Percentiles rank a stretch among this genome's conserved stretches.
Conservation (phyloP, 192 early-diverging fungal species). For the Coemansia sp. region DNA sequence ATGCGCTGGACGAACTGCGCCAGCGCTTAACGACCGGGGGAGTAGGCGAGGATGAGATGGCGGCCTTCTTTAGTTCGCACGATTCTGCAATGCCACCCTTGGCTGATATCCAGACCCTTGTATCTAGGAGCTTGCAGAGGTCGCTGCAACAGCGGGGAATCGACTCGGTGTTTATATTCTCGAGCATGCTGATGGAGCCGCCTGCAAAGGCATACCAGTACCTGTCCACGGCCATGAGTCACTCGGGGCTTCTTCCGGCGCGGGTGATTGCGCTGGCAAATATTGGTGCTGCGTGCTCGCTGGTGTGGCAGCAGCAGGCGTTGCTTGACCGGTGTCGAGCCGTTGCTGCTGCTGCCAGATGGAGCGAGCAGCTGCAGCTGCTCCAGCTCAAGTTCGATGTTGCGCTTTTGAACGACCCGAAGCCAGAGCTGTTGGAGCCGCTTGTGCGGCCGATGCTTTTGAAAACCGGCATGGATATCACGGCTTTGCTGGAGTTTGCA, state of each 20-base stretch:
- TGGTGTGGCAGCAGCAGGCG: slow-evolving; percentile 66
- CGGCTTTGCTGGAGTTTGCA: slow-evolving; percentile 66
- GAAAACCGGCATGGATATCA: slow-evolving; percentile 62
- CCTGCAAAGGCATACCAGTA: slow-evolving; percentile 34
- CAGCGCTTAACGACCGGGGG: slow-evolving; percentile 34
- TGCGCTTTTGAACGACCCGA: slow-evolving; percentile 51
- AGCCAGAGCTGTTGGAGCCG: slow-evolving; percentile 54
- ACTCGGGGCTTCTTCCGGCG: slow-evolving; percentile 35
- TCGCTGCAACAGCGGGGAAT: slow-evolving; percentile 46
- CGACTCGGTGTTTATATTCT: slow-evolving; percentile 40
- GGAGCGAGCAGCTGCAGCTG: slow-evolving; percentile 67
- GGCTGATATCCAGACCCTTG: slow-evolving; percentile 12
- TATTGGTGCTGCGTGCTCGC: slow-evolving; percentile 60
- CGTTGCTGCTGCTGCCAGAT: slow-evolving; percentile 62
- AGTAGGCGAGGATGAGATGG: slow-evolving; percentile 24
- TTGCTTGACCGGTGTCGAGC: slow-evolving; percentile 62
- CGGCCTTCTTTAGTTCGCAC: slow-evolving; percentile 12
- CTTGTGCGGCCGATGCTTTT: slow-evolving; percentile 62
- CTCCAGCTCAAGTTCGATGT: slow-evolving; percentile 64
- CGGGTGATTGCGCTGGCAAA: slow-evolving; percentile 52
- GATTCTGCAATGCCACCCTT: not conserved
- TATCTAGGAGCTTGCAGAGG: slow-evolving; percentile 26
- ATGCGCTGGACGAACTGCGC: slow-evolving; percentile 16
- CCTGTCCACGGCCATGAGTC: slow-evolving; percentile 45
- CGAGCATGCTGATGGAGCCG: slow-evolving; percentile 37